Conservation (phyloP, 441 rosid genomes). For the Erysimum cheiri region DNA sequence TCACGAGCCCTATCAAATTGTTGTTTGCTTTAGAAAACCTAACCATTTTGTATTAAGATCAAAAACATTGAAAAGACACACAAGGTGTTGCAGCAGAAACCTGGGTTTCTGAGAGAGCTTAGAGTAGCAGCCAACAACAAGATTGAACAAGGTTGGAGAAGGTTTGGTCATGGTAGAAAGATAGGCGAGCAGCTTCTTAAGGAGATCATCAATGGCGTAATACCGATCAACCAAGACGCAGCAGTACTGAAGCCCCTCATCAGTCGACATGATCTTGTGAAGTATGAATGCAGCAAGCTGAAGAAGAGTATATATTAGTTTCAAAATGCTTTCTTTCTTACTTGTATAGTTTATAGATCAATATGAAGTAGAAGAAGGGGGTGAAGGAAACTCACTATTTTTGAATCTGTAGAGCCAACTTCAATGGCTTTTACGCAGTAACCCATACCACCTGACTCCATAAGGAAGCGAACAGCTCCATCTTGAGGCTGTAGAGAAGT, state of each 20-base stretch:
- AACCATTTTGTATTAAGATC: background rate
- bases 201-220: constrained; percentile 35
- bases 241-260: constrained; percentile 53
- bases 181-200: constrained; percentile 39
- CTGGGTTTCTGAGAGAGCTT: constrained; percentile 50
- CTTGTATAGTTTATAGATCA: background rate
- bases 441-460: constrained; percentile 49
- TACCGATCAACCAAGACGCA: constrained; percentile 49
- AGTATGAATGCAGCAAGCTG: constrained; percentile 54
- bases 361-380: background rate
- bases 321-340: constrained; percentile 5
- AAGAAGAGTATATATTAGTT: constrained; percentile 8
- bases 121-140: constrained; percentile 50
- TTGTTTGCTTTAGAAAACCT: background rate
- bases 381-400: constrained; percentile 49
- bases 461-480: constrained; percentile 48
- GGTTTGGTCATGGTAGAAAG: constrained; percentile 30
- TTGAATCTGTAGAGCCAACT: constrained; percentile 51
- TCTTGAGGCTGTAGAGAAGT: constrained; percentile 47
- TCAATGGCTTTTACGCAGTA: constrained; percentile 54
- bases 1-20: constrained; percentile 43
- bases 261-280: constrained; percentile 42
- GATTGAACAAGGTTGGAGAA: constrained; percentile 40
- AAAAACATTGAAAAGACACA: background rate
- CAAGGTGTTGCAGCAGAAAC: constrained; percentile 35